Evolutionary conservation across 1,139 yeast genomes (phyloP).

Genomic region (Zygoascus hellenicus): DNA sequence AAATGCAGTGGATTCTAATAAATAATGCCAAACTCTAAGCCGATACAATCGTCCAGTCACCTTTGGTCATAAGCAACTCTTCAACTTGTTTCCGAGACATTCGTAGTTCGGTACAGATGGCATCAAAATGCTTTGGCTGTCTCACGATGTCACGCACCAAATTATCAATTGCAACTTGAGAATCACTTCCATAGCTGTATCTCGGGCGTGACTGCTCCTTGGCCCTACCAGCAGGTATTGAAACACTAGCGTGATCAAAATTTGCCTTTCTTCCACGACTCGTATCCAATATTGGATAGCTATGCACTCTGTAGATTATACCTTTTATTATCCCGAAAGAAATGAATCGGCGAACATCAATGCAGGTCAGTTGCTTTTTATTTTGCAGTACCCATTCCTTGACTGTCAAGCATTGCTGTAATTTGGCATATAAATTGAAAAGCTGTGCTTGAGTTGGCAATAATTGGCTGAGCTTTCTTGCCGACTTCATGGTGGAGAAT

Average conservation of each 20-base stretch:
- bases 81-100: conserved; percentile 50
- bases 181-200: conserved; percentile 3
- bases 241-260: conserved; percentile 16
- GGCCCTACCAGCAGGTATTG: conserved; percentile 8
- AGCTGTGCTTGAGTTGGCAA: conserved; percentile 42
- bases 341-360: conserved; percentile 78
- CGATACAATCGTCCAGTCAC: conserved; percentile 30
- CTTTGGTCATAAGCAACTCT: conserved; percentile 22
- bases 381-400: conserved; percentile 78
- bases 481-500: conserved; percentile 18
- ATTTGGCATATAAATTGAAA: conserved; percentile 70
- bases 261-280: conserved; percentile 17
- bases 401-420: conserved; percentile 73
- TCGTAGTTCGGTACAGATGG: conserved; percentile 64
- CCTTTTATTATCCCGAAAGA: conserved; percentile 84
- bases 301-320: conserved; percentile 70
- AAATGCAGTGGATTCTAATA: no score
- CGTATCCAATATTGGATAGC: conserved; percentile 58
- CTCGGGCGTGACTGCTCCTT: conserved; percentile 7
- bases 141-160: conserved; percentile 45
- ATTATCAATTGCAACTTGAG: conserved; percentile 34
- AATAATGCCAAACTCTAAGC: conserved; percentile 14
- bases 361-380: conserved; percentile 48
- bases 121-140: conserved; percentile 61
- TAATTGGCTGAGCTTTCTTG: conserved; percentile 10